Conservation (phyloP, 345 rosid genomes). For the Moricandia moricandioides region DNA sequence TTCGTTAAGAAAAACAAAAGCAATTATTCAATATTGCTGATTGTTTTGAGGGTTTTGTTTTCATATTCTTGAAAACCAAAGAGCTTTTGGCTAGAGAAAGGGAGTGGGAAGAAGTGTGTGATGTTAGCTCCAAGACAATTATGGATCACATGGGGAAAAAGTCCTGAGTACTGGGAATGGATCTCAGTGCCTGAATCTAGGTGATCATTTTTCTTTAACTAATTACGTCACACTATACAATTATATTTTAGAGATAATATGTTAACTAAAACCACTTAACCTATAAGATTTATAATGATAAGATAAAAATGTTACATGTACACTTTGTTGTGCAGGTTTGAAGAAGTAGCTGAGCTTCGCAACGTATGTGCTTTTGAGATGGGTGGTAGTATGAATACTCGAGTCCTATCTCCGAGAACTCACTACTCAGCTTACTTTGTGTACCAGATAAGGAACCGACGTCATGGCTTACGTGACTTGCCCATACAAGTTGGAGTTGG, state of each 20-base stretch:
- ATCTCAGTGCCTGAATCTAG: conserved; percentile 37
- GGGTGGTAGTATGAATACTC: conserved; percentile 13
- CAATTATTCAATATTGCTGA: too few species aligned
- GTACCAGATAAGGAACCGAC: background rate
- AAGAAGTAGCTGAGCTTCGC: conserved; percentile 3
- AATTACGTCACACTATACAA: background rate
- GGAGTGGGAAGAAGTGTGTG: conserved; percentile 41
- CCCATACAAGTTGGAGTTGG: conserved; percentile 24
- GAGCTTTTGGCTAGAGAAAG: conserved; percentile 48
- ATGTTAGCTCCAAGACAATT: conserved; percentile 42
- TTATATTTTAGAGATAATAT: background rate
- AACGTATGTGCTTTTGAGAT: conserved; percentile 23
- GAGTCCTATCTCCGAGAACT: background rate
- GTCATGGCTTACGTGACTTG: conserved; percentile 7
- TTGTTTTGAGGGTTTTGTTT: too few species aligned
- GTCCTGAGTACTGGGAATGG: conserved; percentile 54
- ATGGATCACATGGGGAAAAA: conserved; percentile 47
- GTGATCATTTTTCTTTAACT: conserved; percentile 11
- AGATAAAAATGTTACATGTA: background rate
- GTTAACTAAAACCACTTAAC: background rate
- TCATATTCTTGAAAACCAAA: background rate
- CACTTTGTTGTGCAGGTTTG: conserved; percentile 4
- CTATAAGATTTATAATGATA: background rate
- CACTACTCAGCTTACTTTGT: conserved; percentile 20
- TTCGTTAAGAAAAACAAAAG: too few species aligned